Conservation (phyloP, 1,139 yeast species). For the Zygosaccharomyces pseudobailii region DNA sequence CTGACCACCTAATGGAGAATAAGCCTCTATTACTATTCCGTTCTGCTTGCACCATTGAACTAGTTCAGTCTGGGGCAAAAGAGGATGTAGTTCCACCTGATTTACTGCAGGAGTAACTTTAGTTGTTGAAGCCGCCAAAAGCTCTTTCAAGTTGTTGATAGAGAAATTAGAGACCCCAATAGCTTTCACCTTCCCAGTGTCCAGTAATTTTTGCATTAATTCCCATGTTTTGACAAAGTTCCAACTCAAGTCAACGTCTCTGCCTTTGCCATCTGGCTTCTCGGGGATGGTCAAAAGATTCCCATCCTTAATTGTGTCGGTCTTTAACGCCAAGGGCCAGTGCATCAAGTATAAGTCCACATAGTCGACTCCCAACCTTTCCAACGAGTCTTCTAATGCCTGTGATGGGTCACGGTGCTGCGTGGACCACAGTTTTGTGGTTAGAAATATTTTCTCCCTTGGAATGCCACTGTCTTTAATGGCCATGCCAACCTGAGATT, state of each 20-base stretch:
- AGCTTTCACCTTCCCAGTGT: slow-evolving; percentile 56
- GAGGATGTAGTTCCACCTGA: slow-evolving; percentile 75
- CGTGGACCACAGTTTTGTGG: slow-evolving; percentile 75
- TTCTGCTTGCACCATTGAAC: slow-evolving; percentile 49
- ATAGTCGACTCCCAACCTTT: slow-evolving; percentile 68
- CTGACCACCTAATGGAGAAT: slow-evolving; percentile 73
- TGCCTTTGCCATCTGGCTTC: slow-evolving; percentile 39
- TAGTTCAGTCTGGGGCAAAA: slow-evolving; percentile 64
- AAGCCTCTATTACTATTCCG: slow-evolving; percentile 63
- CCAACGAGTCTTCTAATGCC: slow-evolving; percentile 59
- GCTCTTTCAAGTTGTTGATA: slow-evolving; percentile 45
- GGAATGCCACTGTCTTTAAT: slow-evolving; percentile 63
- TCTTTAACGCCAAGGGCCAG: slow-evolving; percentile 70
- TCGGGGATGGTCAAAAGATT: slow-evolving; percentile 38
- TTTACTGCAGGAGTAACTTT: slow-evolving; percentile 62
- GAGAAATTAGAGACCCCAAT: slow-evolving; percentile 81
- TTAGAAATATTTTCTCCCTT: slow-evolving; percentile 66
- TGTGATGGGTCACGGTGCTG: slow-evolving; percentile 56
- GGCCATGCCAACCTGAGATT: slow-evolving; percentile 61
- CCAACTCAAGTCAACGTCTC: slow-evolving; percentile 45
- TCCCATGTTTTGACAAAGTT: slow-evolving; percentile 65
- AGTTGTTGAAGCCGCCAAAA: slow-evolving; percentile 48
- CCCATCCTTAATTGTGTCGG: slow-evolving; percentile 39
- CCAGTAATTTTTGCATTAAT: slow-evolving; percentile 56
- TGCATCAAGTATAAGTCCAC: slow-evolving; percentile 81